A percentile compares a stretch with the other conserved stretches of the same genome.
Conservation (phyloP, 1,284 basidiomycete genomes). For the Agaricales sp. region DNA sequence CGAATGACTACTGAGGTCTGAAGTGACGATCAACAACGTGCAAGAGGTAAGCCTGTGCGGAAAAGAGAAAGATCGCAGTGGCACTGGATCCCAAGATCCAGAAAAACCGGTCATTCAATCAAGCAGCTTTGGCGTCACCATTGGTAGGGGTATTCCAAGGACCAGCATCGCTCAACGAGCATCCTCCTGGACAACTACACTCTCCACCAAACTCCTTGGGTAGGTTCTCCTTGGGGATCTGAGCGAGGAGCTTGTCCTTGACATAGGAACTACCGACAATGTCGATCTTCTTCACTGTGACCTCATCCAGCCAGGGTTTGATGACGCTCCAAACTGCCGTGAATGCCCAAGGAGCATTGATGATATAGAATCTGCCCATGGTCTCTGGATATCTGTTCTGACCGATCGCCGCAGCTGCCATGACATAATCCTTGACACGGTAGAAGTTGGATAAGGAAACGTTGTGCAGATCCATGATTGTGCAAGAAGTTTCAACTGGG, state of each 20-base stretch:
- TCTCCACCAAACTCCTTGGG: conserved; percentile 81
- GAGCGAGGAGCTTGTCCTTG: conserved; percentile 59
- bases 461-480: conserved; percentile 87
- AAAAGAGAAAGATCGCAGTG: neutral
- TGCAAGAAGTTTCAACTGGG: conserved; percentile 96
- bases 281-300: conserved; percentile 88
- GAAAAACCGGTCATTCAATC: too few relatives aligned
- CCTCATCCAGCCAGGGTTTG: conserved; percentile 93
- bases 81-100: neutral
- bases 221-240: conserved; percentile 79
- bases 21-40: too few relatives aligned
- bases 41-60: neutral
- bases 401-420: conserved; percentile 70
- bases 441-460: conserved; percentile 83
- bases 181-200: conserved; percentile 75
- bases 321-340: conserved; percentile 82
- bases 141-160: conserved; percentile 64
- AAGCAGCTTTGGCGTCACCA: neutral
- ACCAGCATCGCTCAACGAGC: conserved; percentile 83
- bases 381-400: conserved; percentile 91
- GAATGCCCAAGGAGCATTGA: conserved; percentile 92
- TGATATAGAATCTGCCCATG: conserved; percentile 97
- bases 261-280: conserved; percentile 60
- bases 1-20: too few relatives aligned
- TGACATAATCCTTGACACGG: conserved; percentile 89